phyloP scores from a whole-genome alignment of 805 yeast genomes.

The Kuraishia hungarica region DNA sequence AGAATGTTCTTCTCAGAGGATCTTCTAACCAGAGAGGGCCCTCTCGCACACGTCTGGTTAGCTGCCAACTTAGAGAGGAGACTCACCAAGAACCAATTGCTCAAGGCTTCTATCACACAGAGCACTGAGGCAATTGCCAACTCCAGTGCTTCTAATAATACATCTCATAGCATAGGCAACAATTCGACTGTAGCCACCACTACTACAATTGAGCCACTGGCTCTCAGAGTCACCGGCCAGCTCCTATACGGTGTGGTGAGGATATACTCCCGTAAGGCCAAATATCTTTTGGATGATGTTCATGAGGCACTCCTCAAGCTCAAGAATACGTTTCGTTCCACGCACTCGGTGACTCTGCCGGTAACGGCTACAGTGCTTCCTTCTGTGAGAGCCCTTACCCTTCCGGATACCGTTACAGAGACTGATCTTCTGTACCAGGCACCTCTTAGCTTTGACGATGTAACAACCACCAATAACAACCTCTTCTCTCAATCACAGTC shows the following conservation, averaged over 20 bases:
- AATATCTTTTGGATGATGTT: constrained; percentile 76
- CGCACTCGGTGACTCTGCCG: constrained; percentile 45
- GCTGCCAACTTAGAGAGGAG: constrained; percentile 85
- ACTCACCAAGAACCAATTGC: constrained; percentile 60
- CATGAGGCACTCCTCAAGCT: constrained; percentile 64
- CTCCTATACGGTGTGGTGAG: constrained; percentile 78
- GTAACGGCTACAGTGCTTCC: constrained; percentile 53
- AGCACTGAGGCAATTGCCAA: constrained; percentile 60
- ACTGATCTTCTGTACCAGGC: constrained; percentile 65
- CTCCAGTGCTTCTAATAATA: constrained; percentile 16
- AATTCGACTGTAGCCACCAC: constrained; percentile 3
- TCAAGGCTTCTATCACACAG: constrained; percentile 61
- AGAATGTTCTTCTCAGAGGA: constrained; percentile 2
- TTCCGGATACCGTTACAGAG: constrained; percentile 74
- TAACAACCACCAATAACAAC: constrained; percentile 4
- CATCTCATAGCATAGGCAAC: constrained; percentile 4
- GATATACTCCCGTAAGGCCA: constrained; percentile 80
- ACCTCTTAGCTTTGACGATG: constrained; percentile 36
- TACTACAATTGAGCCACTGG: constrained; percentile 44
- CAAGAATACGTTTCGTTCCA: constrained; percentile 53
- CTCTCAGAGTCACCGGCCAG: constrained; percentile 80
- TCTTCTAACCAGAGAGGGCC: constrained; percentile 64
- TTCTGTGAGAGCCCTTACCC: constrained; percentile 48
- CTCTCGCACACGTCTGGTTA: constrained; percentile 84
- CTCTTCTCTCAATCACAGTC: constrained; percentile 1